These are phyloP conservation scores for Gymnopilus junonius DNA, from an alignment of 768 basidiomycete species.

Conservation along the genomic window DNA sequence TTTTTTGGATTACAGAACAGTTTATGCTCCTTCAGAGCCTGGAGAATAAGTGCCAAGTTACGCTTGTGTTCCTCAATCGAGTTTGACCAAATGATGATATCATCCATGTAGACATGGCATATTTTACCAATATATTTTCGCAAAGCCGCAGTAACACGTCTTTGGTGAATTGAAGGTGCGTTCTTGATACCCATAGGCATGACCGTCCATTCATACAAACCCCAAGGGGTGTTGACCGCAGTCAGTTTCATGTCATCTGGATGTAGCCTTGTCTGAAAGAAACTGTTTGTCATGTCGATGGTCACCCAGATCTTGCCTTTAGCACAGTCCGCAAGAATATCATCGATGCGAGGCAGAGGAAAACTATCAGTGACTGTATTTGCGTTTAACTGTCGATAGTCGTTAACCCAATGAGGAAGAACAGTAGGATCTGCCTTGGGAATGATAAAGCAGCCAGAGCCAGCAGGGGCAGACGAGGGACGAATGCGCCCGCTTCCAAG, in stretches of 20 bases:
- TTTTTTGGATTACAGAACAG: conserved; percentile 18
- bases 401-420: conserved; percentile 37
- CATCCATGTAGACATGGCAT: conserved; percentile 37
- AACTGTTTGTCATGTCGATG: conserved; percentile 28
- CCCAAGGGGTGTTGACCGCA: conserved; percentile 39
- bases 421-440: conserved; percentile 24
- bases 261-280: conserved; percentile 25
- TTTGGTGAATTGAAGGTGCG: conserved; percentile 29
- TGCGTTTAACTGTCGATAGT: conserved; percentile 34
- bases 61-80: conserved; percentile 34
- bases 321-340: conserved; percentile 36
- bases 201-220: conserved; percentile 43
- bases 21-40: conserved; percentile 6
- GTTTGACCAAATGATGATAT: conserved; percentile 50
- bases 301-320: conserved; percentile 33
- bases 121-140: conserved; percentile 17
- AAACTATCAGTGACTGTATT: conserved; percentile 33
- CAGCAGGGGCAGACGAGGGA: conserved; percentile 28
- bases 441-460: conserved; percentile 35
- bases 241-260: conserved; percentile 28
- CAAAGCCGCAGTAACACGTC: conserved; percentile 27
- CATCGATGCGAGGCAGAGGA: conserved; percentile 34
- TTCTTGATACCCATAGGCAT: conserved; percentile 35
- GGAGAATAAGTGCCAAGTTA: conserved; percentile 24
- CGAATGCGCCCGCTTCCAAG: conserved; percentile 31